These are phyloP conservation scores for Colletotrichum orbiculare DNA, from an alignment of 2,329 filamentous ascomycete species.

Conservation along the genomic window DNA sequence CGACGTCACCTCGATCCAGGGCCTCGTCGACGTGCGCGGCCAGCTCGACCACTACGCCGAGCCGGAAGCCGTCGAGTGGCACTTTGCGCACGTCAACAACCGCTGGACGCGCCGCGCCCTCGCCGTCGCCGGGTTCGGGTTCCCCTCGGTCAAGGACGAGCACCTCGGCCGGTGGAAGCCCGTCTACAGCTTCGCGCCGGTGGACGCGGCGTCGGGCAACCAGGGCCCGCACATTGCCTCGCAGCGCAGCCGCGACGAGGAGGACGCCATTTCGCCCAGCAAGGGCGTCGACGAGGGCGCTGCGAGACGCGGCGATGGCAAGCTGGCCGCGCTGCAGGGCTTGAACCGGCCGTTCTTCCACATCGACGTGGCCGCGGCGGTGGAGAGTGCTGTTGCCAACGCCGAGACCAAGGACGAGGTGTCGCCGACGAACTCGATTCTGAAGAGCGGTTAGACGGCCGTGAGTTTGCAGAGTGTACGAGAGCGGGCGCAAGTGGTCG, in stretches of 20 bases:
- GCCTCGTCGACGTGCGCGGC: constrained; percentile 65
- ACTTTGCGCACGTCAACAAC: constrained; percentile 65
- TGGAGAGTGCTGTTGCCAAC: constrained; percentile 56
- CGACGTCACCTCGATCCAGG: constrained; percentile 68
- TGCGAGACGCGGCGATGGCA: constrained; percentile 34
- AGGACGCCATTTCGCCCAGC: constrained; percentile 36
- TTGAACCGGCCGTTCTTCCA: constrained; percentile 65
- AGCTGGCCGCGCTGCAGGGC: constrained; percentile 53
- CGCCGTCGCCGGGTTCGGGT: constrained; percentile 66
- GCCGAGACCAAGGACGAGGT: constrained; percentile 39
- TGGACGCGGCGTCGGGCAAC: constrained; percentile 21
- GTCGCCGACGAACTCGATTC: constrained; percentile 28
- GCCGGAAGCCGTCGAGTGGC: constrained; percentile 61
- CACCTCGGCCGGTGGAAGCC: constrained; percentile 46
- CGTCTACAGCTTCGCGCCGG: constrained; percentile 47
- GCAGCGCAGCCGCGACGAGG: constrained; percentile 34
- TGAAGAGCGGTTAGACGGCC: constrained; percentile 30
- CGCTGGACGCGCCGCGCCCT: constrained; percentile 69
- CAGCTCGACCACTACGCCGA: constrained; percentile 64
- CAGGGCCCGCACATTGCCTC: constrained; percentile 29
- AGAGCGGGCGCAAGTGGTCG: background rate
- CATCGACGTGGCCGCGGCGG: constrained; percentile 60
- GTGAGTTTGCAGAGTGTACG: background rate
- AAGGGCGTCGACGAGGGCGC: constrained; percentile 26
- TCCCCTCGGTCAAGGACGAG: constrained; percentile 46